Base-by-base conservation (phyloP, 2,329 filamentous ascomycete genomes). In the Fusarium temperatum region DNA sequence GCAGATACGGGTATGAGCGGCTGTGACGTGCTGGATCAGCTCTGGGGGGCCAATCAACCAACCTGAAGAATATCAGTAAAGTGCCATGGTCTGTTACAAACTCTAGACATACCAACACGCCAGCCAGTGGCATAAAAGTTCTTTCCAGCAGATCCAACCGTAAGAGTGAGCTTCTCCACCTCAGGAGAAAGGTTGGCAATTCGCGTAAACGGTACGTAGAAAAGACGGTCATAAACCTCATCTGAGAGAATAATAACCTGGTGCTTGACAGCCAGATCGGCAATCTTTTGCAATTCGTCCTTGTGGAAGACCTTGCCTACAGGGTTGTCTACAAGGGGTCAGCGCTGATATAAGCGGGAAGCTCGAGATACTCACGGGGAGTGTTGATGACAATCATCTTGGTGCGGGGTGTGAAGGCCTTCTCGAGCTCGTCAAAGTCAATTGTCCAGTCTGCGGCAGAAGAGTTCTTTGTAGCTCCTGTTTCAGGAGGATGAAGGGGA, bases 111-210 rank as follows among this genome's bases (percentile, higher is more conserved):
- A 85, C 86, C 90, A 9, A 98, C 95, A 66, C 96, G 92, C 96
- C 96, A 99, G 54, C 96, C 96, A 0, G 96, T 99, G 64, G 94
- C 94, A 80, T 98, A 98, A 84, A 99, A 99, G 86, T 96, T 97
- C 89, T 99, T 99, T 78, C 96, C 96, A 3, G 95, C 96, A 1
- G 95, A 98, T 26, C 96, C 96, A 36, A 99, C 96, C 0, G 96
- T 98, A 55, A 99, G 84, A 9, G 96, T 98, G 75, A 97, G 88
- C 66, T 90, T 90, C 77, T 95, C 95, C 58, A 98, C 91, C 81
- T 98, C 95, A 1, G 95, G 95, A 0, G 94, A 97, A 24, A 99
- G 86, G 0, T 95, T 98, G 30, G 94, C 94, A 63, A 98, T 92
- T 77, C 96, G 90, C 2, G 95, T 98, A 81, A 98, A 99, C 2